Evolutionary conservation across 1,284 basidiomycete species (phyloP), one percentile per base, ranked within the genome.

Genomic region (Pseudozyma tsukubaensis): DNA sequence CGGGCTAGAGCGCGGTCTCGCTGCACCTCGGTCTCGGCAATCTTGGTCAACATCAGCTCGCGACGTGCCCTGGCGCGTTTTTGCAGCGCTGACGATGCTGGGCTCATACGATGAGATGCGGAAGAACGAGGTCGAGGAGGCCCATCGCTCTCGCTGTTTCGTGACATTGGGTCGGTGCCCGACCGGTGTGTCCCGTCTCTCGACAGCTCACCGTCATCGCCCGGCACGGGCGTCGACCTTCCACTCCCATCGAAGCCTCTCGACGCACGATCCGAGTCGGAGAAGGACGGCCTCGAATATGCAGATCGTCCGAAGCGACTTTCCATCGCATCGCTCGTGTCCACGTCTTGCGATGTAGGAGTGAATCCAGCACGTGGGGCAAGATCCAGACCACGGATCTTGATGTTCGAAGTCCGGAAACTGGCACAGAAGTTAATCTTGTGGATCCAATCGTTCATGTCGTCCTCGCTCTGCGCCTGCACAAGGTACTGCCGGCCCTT

Each of bases 361-460:
- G 42, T 37, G 1, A 49, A 35, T 4, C 64, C 63, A 18, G 44
- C 44, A n/a, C 71, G 71, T 29, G 71, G 65, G 13, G 72, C 66
- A 11, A 67, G 59, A 50, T 77, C 80, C 5, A 77, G 85, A 0
- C 91, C 88, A 14, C 94, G 90, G 89, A 97, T 94, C 49, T 90
- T 89, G 45, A 97, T 88, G n/a, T 91, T 92, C 9, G 90, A 89
- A 1, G 92, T 90, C 85, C 91, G 94, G 89, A 97, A 98, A 9
- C 92, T 88, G 66, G 93, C 92, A 8, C 94, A 94, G 83, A 97
- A 98, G 85, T 99, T 99, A 84, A 99, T 94, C 47, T 90, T 88
- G 36, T 91, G 89, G 73, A 98, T 91, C 96, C 96, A 99, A 72
- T 92, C 89, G 82, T 96, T 92, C 88, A 94, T 89, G 72, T 95